These are phyloP conservation scores for Kockiozyma suomiensis DNA, from an alignment of 805 yeast genomes.

Conservation along the genomic window DNA sequence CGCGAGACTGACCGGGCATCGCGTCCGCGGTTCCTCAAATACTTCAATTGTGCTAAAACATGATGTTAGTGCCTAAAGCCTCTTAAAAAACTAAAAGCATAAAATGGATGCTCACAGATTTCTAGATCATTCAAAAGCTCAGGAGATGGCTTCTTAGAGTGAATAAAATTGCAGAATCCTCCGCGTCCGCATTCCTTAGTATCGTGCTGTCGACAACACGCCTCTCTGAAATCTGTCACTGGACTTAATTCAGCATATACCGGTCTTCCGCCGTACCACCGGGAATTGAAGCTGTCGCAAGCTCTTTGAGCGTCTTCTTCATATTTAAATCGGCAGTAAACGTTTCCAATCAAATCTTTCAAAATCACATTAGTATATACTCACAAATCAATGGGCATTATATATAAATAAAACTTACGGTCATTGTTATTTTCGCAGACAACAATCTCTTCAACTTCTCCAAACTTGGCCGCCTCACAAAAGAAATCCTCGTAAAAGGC, in stretches of 20 bases:
- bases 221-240: slow-evolving; percentile 66
- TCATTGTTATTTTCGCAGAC: slow-evolving; percentile 83
- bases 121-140: slow-evolving; percentile 50
- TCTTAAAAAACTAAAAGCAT: background rate
- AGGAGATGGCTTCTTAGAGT: slow-evolving; percentile 60
- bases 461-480: slow-evolving; percentile 56
- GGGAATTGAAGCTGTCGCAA: slow-evolving; percentile 61
- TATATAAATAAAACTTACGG: slow-evolving; percentile 42
- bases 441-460: slow-evolving; percentile 60
- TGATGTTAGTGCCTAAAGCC: background rate
- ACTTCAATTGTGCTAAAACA: slow-evolving; percentile 27
- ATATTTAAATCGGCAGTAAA: slow-evolving; percentile 64
- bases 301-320: slow-evolving; percentile 64
- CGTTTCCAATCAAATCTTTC: slow-evolving; percentile 73
- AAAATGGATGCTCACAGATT: slow-evolving; percentile 44
- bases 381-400: no score
- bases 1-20: slow-evolving; percentile 32
- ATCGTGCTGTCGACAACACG: slow-evolving; percentile 75
- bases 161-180: slow-evolving; percentile 85
- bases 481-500: slow-evolving; percentile 73
- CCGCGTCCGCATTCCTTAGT: slow-evolving; percentile 70
- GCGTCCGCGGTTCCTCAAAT: slow-evolving; percentile 28
- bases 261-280: slow-evolving; percentile 83
- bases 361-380: slow-evolving; percentile 1
- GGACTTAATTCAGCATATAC: slow-evolving; percentile 80